phyloP scores from a whole-genome alignment of 768 basidiomycete genomes.

The Polyporus arcularius region DNA sequence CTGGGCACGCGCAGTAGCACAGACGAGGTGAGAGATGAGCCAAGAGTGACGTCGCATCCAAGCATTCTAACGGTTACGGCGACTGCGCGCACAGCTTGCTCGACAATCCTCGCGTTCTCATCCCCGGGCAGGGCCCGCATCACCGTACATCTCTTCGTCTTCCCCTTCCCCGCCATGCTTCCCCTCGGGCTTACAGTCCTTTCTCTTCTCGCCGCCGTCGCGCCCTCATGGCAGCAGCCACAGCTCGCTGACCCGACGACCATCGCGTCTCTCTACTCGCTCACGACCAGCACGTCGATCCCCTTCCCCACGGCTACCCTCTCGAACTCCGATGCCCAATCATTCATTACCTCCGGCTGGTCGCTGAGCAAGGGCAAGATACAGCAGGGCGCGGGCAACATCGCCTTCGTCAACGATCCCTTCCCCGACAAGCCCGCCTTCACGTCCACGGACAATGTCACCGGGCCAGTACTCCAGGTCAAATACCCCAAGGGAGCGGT shows the following conservation, averaged over 20 bases:
- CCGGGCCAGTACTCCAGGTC: constrained; percentile 50
- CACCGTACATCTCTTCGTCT: not conserved
- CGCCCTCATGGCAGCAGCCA: constrained; percentile 8
- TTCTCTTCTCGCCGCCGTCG: constrained; percentile 11
- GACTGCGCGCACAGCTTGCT: not conserved
- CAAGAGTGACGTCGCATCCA: too few species aligned
- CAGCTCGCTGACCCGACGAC: constrained; percentile 18
- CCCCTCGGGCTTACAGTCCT: constrained; percentile 6
- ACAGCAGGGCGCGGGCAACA: constrained; percentile 54
- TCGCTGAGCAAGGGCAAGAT: constrained; percentile 60
- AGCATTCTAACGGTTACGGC: too few species aligned
- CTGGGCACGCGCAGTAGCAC: too few species aligned
- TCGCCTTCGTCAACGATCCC: constrained; percentile 68
- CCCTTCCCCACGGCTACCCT: constrained; percentile 68
- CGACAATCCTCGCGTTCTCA: not conserved
- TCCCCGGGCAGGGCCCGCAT: constrained; percentile 17
- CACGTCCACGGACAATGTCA: constrained; percentile 15
- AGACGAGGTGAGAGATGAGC: too few species aligned
- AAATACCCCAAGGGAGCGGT: constrained; percentile 66
- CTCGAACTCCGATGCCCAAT: constrained; percentile 48
- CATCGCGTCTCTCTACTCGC: constrained; percentile 52
- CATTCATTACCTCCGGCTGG: constrained; percentile 59
- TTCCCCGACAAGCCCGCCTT: constrained; percentile 54
- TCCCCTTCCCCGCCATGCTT: constrained; percentile 11
- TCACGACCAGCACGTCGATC: constrained; percentile 61